These are phyloP conservation scores for Nepenthes alata DNA, from an alignment of 179 eudicot species.

Conservation along the genomic window DNA sequence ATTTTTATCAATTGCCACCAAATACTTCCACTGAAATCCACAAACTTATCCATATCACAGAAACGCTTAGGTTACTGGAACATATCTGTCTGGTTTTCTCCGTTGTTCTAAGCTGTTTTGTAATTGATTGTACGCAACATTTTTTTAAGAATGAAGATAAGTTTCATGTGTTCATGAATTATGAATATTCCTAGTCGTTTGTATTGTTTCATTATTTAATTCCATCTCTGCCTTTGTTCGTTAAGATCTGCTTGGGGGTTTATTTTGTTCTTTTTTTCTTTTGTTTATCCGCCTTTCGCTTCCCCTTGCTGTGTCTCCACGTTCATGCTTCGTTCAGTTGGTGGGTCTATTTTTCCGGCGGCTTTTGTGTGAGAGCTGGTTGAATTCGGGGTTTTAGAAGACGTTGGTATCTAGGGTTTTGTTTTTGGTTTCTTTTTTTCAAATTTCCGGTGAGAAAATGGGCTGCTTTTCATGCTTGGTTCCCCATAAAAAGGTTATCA, in stretches of 20 bases:
- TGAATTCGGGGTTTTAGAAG: conserved; percentile 7
- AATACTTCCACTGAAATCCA: background rate
- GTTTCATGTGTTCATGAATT: too few relatives aligned
- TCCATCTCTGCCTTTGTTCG: conserved; percentile 12
- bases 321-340: too few relatives aligned
- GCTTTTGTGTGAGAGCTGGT: background rate
- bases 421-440: background rate
- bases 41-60: too few relatives aligned
- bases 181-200: too few relatives aligned
- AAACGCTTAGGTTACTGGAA: too few relatives aligned
- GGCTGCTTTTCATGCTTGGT: conserved; percentile 32
- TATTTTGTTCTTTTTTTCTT: conserved; percentile 11
- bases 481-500: conserved; percentile 19
- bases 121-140: too few relatives aligned
- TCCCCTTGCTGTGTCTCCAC: background rate
- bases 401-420: conserved; percentile 12
- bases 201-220: too few relatives aligned
- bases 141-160: too few relatives aligned
- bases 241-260: conserved; percentile 25
- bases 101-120: too few relatives aligned
- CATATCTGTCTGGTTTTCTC: too few relatives aligned
- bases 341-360: background rate
- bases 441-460: conserved; percentile 16
- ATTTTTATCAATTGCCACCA: background rate
- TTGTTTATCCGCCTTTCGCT: conserved; percentile 3